Percentiles rank a stretch among this genome's conserved stretches.
These are phyloP conservation scores for Sanghuangporus sanghuang DNA, from an alignment of 1,284 basidiomycete species.

Conservation along the genomic window DNA sequence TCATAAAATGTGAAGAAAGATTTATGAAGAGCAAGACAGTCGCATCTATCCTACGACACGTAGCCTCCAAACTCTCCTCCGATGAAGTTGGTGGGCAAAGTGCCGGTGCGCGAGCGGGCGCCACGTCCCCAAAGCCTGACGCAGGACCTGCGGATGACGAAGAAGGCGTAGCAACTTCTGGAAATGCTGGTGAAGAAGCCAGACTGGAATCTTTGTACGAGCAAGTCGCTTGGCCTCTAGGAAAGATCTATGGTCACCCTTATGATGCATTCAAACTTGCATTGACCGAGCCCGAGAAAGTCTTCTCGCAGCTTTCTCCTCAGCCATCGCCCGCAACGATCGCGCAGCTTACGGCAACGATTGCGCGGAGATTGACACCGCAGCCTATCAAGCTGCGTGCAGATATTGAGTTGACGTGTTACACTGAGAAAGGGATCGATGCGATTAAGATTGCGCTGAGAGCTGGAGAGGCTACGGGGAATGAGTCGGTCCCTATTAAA, in stretches of 20 bases:
- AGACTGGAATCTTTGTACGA: conserved; percentile 85
- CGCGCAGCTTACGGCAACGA: conserved; percentile 74
- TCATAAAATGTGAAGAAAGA: conserved; percentile 96
- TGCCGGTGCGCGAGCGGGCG: conserved; percentile 29
- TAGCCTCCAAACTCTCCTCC: conserved; percentile 71
- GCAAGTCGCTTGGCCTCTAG: conserved; percentile 89
- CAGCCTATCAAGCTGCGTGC: conserved; percentile 99
- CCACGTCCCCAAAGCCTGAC: conserved; percentile 28
- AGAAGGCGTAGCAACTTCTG: conserved; percentile 34
- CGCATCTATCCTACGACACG: conserved; percentile 90
- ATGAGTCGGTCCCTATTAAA: conserved; percentile 92
- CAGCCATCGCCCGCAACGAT: conserved; percentile 60
- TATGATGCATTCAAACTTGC: conserved; percentile 99
- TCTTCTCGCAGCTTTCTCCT: conserved; percentile 70
- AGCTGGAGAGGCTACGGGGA: conserved; percentile 86
- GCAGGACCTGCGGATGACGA: conserved; percentile 28
- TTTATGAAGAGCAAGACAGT: conserved; percentile 98
- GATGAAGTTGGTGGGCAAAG: conserved; percentile 20
- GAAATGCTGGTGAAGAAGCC: conserved; percentile 56
- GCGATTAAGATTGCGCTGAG: conserved; percentile 92
- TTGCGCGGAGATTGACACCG: conserved; percentile 92
- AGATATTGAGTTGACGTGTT: conserved; percentile 97
- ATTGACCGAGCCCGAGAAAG: conserved; percentile 82
- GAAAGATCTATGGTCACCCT: conserved; percentile 89
- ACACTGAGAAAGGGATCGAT: conserved; percentile 95